Evolutionary conservation across 495 filamentous ascomycete genomes (phyloP).

Genomic region (Hypoxylon crocopeplum): DNA sequence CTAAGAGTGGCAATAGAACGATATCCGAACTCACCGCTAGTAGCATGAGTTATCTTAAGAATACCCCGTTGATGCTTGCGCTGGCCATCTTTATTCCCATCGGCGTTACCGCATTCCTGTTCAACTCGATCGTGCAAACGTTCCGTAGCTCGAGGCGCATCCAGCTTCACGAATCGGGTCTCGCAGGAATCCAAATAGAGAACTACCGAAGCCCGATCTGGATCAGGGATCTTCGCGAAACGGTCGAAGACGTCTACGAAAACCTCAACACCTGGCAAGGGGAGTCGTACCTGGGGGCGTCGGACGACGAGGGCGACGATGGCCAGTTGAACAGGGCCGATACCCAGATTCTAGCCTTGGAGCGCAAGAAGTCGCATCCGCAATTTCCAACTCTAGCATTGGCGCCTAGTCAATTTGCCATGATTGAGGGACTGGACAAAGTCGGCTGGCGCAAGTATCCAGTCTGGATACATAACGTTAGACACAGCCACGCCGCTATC

Average conservation of each 20-base stretch:
- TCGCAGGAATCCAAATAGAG: constrained; percentile 64
- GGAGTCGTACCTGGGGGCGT: constrained; percentile 65
- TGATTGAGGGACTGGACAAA: constrained; percentile 77
- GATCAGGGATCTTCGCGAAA: constrained; percentile 71
- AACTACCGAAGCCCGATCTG: constrained; percentile 79
- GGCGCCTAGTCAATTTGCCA: constrained; percentile 78
- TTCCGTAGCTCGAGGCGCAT: constrained; percentile 75
- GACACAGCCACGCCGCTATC: constrained; percentile 89
- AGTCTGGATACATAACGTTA: constrained; percentile 81
- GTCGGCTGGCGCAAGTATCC: constrained; percentile 82
- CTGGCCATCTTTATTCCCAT: constrained; percentile 72
- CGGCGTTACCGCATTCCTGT: constrained; percentile 69
- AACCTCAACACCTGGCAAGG: constrained; percentile 67
- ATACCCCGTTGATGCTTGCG: constrained; percentile 66
- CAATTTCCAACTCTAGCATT: constrained; percentile 74
- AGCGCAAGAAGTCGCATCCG: constrained; percentile 46
- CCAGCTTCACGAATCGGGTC: constrained; percentile 73
- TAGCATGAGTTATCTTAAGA: constrained; percentile 37
- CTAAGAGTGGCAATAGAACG: constrained; percentile 33
- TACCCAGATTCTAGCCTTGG: constrained; percentile 40
- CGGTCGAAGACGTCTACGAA: constrained; percentile 77
- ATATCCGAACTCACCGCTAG: constrained; percentile 29
- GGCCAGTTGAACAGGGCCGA: constrained; percentile 25
- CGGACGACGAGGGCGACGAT: constrained; percentile 43
- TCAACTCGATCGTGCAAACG: constrained; percentile 79